Evolutionary conservation across 176 grass and related monocot genomes (phyloP).

Genomic region (sorghum (Sorghum bicolor)): Sorghum_bicolor_NCBIv3 NC_012879.2:48557001-48557500

Average conservation of each 20-base stretch:
- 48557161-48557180: no score
- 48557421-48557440: neutral
- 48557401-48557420: slow-evolving; percentile 6
- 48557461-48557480: neutral
- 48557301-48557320: slow-evolving; percentile 56
- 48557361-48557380: neutral
- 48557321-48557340: slow-evolving; percentile 79
- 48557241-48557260: neutral
- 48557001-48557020: no score
- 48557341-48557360: slow-evolving; percentile 48
- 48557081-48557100: no score
- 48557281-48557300: slow-evolving; percentile 32
- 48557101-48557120: no score
- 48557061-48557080: no score
- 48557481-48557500: neutral
- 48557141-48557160: no score
- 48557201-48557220: no score
- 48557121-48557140: no score
- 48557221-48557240: no score
- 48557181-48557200: no score
- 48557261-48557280: neutral
- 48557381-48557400: neutral
- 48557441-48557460: neutral
- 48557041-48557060: no score
- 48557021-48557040: no score